Percentiles rank a stretch among this genome's conserved stretches.
phyloP scores from a whole-genome alignment of 192 early-diverging fungal genomes.

The Umbelopsis ramanniana region DNA sequence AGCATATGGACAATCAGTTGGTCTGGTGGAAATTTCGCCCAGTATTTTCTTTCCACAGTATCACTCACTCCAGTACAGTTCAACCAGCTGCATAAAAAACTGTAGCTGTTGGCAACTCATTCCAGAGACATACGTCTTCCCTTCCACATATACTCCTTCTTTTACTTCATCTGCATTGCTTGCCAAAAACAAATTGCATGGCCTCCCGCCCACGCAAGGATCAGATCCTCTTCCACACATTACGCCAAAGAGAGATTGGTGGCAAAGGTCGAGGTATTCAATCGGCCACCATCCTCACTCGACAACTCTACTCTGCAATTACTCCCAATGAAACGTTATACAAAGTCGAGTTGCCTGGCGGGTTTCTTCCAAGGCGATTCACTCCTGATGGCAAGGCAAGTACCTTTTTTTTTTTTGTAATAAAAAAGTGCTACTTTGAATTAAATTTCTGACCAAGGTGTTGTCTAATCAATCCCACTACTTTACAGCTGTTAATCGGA shows the following conservation, averaged over 20 bases:
- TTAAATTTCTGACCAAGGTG: too few species aligned
- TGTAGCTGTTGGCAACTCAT: too few species aligned
- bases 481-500: slow-evolving; percentile 46
- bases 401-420: too few species aligned
- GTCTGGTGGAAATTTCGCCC: too few species aligned
- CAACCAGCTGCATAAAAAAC: too few species aligned
- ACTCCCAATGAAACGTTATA: slow-evolving; percentile 52
- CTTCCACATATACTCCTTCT: too few species aligned
- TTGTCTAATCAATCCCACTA: background rate
- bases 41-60: too few species aligned
- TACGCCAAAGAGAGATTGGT: slow-evolving; percentile 4
- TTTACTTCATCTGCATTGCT: background rate
- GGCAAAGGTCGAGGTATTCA: slow-evolving; percentile 12
- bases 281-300: slow-evolving; percentile 11
- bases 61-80: too few species aligned
- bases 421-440: too few species aligned
- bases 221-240: slow-evolving; percentile 9
- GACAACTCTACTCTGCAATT: slow-evolving; percentile 38
- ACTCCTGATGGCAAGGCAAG: slow-evolving; percentile 56
- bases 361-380: slow-evolving; percentile 43
- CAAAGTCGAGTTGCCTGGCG: slow-evolving; percentile 37
- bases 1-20: too few species aligned
- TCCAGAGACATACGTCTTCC: too few species aligned
- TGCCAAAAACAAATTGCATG: background rate
- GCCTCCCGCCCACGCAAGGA: background rate